phyloP scores from a whole-genome alignment of 2,329 filamentous ascomycete genomes.

The Neofusicoccum sp. region DNA sequence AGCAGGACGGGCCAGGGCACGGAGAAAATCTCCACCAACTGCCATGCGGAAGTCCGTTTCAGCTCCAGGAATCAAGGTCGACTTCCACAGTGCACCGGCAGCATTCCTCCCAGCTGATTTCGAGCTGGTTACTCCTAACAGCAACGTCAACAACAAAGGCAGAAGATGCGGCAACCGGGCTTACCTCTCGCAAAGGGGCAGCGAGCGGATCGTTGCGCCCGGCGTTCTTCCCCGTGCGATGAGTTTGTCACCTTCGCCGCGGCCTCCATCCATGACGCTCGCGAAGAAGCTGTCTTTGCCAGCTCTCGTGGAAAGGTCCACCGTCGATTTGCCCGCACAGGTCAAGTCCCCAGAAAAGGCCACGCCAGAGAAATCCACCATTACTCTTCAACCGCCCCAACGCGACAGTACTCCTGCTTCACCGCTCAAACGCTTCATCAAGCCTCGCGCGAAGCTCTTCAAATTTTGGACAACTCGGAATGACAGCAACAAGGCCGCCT shows the following conservation, averaged over 20 bases:
- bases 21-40: slow-evolving; percentile 28
- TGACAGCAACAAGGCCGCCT: slow-evolving; percentile 15
- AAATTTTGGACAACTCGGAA: slow-evolving; percentile 33
- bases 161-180: slow-evolving; percentile 4
- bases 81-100: slow-evolving; percentile 49
- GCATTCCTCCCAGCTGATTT: slow-evolving; percentile 51
- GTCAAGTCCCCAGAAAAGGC: background rate
- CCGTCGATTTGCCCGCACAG: slow-evolving; percentile 2
- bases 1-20: slow-evolving; percentile 28
- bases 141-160: background rate
- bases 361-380: background rate
- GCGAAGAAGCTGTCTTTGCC: slow-evolving; percentile 14
- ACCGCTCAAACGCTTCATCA: slow-evolving; percentile 19
- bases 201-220: slow-evolving; percentile 7
- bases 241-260: slow-evolving; percentile 8
- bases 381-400: background rate
- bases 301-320: slow-evolving; percentile 7
- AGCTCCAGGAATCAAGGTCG: slow-evolving; percentile 29
- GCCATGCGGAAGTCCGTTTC: slow-evolving; percentile 18
- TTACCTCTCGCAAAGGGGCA: background rate
- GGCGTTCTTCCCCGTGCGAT: slow-evolving; percentile 11
- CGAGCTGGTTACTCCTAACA: slow-evolving; percentile 31
- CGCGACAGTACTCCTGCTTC: background rate
- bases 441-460: slow-evolving; percentile 37
- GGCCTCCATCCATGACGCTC: slow-evolving; percentile 2